Conservation (phyloP, 1,139 yeast genomes). For the Yamadazyma oceani region DNA sequence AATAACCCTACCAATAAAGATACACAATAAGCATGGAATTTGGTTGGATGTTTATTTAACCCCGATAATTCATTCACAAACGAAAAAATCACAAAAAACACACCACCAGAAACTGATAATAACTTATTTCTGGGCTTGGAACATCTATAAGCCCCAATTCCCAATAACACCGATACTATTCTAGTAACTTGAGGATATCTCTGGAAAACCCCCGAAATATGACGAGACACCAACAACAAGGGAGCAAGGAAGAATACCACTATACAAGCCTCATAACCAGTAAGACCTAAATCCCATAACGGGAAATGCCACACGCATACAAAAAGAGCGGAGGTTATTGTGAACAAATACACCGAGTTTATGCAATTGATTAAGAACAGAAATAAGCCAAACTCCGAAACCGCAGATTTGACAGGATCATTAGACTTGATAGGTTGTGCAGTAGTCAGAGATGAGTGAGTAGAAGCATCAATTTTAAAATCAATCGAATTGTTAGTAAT, state of each 20-base stretch:
- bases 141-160: slow-evolving; percentile 73
- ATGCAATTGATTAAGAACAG: slow-evolving; percentile 48
- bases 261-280: slow-evolving; percentile 85
- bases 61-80: slow-evolving; percentile 58
- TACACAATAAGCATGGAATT: slow-evolving; percentile 53
- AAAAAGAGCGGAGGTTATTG: slow-evolving; percentile 75
- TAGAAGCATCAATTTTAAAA: slow-evolving; percentile 5
- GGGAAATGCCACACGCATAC: slow-evolving; percentile 96
- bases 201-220: slow-evolving; percentile 42
- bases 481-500: slow-evolving; percentile 14
- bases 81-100: slow-evolving; percentile 61
- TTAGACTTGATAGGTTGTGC: background rate
- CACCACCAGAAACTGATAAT: slow-evolving; percentile 64
- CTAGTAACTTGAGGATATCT: slow-evolving; percentile 49
- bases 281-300: slow-evolving; percentile 95
- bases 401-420: background rate
- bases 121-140: slow-evolving; percentile 70
- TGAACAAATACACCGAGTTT: slow-evolving; percentile 79
- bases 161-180: slow-evolving; percentile 59
- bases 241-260: slow-evolving; percentile 56
- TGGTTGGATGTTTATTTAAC: slow-evolving; percentile 38
- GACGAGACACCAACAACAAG: slow-evolving; percentile 53
- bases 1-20: slow-evolving; percentile 74
- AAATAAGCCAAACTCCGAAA: slow-evolving; percentile 30
- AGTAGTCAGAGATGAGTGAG: too few relatives aligned